Percentiles rank a stretch among this genome's conserved stretches.
Conservation (phyloP, 305 asterid species). For the Fraxinus greggii region DNA sequence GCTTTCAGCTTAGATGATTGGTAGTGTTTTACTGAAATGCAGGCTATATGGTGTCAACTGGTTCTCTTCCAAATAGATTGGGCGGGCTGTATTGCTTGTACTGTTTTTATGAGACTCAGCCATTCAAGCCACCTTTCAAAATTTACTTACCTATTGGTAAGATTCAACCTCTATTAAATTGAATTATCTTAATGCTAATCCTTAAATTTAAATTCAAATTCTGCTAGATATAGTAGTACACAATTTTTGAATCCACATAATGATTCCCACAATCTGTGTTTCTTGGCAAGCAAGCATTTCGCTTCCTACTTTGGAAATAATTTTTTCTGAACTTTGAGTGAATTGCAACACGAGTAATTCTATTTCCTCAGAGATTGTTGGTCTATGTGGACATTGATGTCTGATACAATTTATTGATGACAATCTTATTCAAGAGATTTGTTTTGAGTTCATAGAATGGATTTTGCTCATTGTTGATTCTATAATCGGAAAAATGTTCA, state of each 20-base stretch:
- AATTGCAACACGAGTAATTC: neutral
- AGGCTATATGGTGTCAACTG: conserved; percentile 59
- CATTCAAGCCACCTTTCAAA: conserved; percentile 81
- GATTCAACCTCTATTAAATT: conserved; percentile 18
- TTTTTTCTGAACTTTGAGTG: conserved; percentile 1
- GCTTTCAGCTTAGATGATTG: neutral
- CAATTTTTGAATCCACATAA: neutral
- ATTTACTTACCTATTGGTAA: conserved; percentile 72
- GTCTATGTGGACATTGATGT: neutral
- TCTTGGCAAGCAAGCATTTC: neutral
- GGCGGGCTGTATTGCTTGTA: conserved; percentile 81
- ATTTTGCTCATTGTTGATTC: neutral
- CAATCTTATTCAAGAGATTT: neutral
- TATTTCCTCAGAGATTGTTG: neutral
- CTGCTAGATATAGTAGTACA: conserved; percentile 1
- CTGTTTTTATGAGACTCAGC: conserved; percentile 76
- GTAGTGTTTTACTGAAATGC: conserved; percentile 23
- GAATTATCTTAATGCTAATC: neutral
- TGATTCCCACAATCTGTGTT: neutral
- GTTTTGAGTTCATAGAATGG: neutral
- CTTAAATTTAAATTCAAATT: neutral
- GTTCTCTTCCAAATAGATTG: conserved; percentile 57
- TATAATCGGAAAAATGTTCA: neutral
- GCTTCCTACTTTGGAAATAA: neutral
- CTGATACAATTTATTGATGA: neutral